Percentiles rank a stretch among this genome's conserved stretches.
phyloP scores from a whole-genome alignment of 805 yeast genomes.

The Schwanniomyces yamadae region DNA sequence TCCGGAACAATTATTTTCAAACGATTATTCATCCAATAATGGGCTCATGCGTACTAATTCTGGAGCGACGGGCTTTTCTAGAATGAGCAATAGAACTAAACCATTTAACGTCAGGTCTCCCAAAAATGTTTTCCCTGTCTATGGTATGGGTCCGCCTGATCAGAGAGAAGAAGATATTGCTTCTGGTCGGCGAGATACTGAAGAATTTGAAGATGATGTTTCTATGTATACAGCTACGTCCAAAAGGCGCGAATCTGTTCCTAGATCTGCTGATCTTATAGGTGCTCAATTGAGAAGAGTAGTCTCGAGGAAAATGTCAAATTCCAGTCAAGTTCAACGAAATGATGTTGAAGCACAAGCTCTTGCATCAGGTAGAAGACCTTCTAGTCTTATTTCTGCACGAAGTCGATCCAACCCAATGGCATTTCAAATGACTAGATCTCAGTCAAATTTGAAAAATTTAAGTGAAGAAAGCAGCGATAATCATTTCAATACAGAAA shows the following conservation, averaged over 20 bases:
- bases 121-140: constrained; percentile 75
- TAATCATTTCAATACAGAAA: no score
- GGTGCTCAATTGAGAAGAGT: neutral
- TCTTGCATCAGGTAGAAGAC: neutral
- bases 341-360: constrained; percentile 2
- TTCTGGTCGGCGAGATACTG: constrained; percentile 10
- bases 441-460: no score
- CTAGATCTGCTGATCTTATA: neutral
- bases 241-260: neutral
- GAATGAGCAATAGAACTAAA: constrained; percentile 6
- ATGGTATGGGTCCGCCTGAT: constrained; percentile 71
- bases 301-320: neutral
- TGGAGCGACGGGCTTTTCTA: constrained; percentile 9
- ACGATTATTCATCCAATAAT: neutral
- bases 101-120: constrained; percentile 46
- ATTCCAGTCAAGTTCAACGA: neutral
- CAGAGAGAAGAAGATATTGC: constrained; percentile 60
- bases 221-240: neutral
- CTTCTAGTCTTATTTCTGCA: no score
- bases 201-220: constrained; percentile 6
- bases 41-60: constrained; percentile 5
- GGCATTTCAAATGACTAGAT: no score
- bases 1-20: neutral
- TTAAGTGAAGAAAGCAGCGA: no score
- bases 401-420: no score